Conservation (phyloP, 805 yeast genomes). For the Zygosaccharomyces siamensis region DNA sequence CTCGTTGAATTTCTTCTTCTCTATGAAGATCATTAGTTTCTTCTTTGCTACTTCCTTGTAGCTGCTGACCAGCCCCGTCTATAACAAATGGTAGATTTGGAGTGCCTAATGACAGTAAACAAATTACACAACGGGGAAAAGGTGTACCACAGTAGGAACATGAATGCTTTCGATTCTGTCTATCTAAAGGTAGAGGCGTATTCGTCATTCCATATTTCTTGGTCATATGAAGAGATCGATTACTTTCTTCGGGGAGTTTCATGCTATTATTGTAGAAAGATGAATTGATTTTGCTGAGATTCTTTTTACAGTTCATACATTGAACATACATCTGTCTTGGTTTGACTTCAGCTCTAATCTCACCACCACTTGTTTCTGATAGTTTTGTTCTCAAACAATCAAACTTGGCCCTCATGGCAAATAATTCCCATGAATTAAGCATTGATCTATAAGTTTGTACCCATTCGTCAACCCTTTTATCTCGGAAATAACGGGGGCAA, state of each 20-base stretch:
- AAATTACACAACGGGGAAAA: slow-evolving; percentile 86
- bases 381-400: slow-evolving; percentile 73
- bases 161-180: slow-evolving; percentile 26
- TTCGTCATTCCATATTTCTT: slow-evolving; percentile 15
- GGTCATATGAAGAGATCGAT: slow-evolving; percentile 2
- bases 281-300: slow-evolving; percentile 41
- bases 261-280: neutral
- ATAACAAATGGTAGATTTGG: slow-evolving; percentile 33
- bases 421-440: slow-evolving; percentile 76
- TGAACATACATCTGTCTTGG: slow-evolving; percentile 77
- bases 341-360: slow-evolving; percentile 43
- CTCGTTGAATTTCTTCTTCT: neutral
- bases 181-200: slow-evolving; percentile 7
- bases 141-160: slow-evolving; percentile 89
- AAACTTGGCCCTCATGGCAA: slow-evolving; percentile 73
- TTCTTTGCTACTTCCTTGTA: neutral
- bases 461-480: slow-evolving; percentile 75
- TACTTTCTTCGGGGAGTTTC: slow-evolving; percentile 8
- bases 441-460: slow-evolving; percentile 59
- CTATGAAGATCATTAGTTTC: neutral
- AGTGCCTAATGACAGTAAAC: slow-evolving; percentile 72
- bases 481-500: slow-evolving; percentile 76
- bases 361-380: slow-evolving; percentile 49
- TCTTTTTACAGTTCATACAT: slow-evolving; percentile 78
- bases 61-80: slow-evolving; percentile 18